A percentile compares a stretch with the other conserved stretches of the same genome.
These are phyloP conservation scores for Mycena floridula DNA, from an alignment of 768 basidiomycete species.

Conservation along the genomic window DNA sequence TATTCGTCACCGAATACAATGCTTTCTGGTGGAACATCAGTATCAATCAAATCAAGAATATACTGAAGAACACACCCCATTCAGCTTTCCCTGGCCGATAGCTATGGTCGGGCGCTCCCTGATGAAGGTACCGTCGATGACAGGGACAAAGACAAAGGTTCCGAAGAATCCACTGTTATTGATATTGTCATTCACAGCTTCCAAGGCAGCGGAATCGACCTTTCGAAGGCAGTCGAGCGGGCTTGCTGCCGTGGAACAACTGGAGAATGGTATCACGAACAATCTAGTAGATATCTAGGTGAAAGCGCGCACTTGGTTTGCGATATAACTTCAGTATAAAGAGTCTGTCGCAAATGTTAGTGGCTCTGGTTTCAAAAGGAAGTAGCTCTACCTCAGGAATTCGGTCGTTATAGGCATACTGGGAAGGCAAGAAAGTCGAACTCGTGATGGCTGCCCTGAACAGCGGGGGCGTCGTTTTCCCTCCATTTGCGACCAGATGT, in stretches of 20 bases:
- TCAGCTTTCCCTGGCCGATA: slow-evolving; percentile 29
- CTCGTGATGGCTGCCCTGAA: slow-evolving; percentile 26
- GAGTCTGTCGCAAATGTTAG: background rate
- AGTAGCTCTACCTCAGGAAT: slow-evolving; percentile 22
- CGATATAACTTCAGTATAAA: slow-evolving; percentile 13
- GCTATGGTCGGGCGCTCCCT: slow-evolving; percentile 32
- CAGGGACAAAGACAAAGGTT: slow-evolving; percentile 22
- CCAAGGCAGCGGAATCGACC: slow-evolving; percentile 13
- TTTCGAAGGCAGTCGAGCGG: slow-evolving; percentile 13
- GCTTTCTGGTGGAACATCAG: too few relatives aligned
- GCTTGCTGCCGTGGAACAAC: slow-evolving; percentile 13
- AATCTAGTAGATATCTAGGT: background rate
- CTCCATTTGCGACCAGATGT: slow-evolving; percentile 24
- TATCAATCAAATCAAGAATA: too few relatives aligned
- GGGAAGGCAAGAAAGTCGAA: slow-evolving; percentile 23
- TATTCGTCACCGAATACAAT: too few relatives aligned
- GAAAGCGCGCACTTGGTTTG: slow-evolving; percentile 10
- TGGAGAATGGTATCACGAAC: too few relatives aligned
- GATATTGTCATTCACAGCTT: slow-evolving; percentile 20
- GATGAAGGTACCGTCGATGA: slow-evolving; percentile 35
- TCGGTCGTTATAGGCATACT: slow-evolving; percentile 25
- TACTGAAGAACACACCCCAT: too few relatives aligned
- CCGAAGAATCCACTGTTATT: slow-evolving; percentile 20
- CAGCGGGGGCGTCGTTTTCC: slow-evolving; percentile 23
- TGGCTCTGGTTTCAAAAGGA: background rate